Evolutionary conservation across 768 basidiomycete species (phyloP), one percentile per base, ranked within the genome.

Genomic region (Hortiboletus campestris): DNA sequence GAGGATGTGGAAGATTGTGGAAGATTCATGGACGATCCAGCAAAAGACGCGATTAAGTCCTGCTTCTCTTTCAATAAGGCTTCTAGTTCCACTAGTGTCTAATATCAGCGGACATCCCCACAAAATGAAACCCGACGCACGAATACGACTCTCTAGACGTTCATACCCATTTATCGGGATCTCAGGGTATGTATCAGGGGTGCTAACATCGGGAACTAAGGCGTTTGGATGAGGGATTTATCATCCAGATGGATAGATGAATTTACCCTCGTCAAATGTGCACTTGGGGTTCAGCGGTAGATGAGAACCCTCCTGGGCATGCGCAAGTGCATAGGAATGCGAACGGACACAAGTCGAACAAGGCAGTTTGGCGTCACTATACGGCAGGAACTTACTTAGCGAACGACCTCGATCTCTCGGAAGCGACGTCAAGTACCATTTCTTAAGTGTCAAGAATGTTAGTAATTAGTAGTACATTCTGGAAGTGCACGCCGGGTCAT

Each of bases 331-430:
- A 72, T 89, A 85, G 2, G 84, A 78, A 75, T 89, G 87, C 20
- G 88, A 89, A 32, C 88, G 82, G 55, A 84, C 75, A 65, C 89
- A 90, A 2, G 89, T 90, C 28, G 88, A 84, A 64, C 89, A 90
- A 6, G 89, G 89, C 40, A 84, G 75, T 65, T 86, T 84, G 8
- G 88, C 86, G 62, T 91, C 89, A 67, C 88, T 90, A 57, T 53
- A 43, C 38, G 35, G 35, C 46, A 47, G 34, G 12, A 48, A 19
- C 32, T 50, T 36, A 54, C 39, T 59, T 47, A 34, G 52, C 32
- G 53, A 44, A 49, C 29, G 42, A 49, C 46, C 19, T 49, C 47
- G 16, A 32, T 38, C 46, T 43, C 34, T 35, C n/a, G 32, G 20
- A 52, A 40, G 32, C 31, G 20, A 51, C 49, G 51, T 53, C 73